These are phyloP conservation scores for Kodamaea jinghongensis DNA, from an alignment of 805 yeast genomes.

Conservation along the genomic window DNA sequence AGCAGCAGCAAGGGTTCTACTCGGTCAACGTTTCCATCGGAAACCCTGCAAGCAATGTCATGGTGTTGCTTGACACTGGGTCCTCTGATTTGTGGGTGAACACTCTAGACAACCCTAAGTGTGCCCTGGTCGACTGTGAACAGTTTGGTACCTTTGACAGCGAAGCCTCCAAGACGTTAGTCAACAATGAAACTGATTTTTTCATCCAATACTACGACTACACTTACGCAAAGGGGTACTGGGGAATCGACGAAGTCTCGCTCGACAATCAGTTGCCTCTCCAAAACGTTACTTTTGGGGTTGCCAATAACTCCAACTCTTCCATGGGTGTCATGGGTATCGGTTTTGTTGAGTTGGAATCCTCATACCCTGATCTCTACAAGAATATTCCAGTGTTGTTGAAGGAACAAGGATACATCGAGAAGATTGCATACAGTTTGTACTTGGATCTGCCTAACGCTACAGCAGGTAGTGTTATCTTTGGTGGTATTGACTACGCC, in stretches of 20 bases:
- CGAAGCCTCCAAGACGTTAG: constrained; percentile 15
- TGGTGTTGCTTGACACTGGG: constrained; percentile 68
- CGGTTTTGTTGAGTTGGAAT: constrained; percentile 14
- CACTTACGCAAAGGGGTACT: constrained; percentile 48
- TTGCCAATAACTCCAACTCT: constrained; percentile 13
- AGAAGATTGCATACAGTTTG: constrained; percentile 23
- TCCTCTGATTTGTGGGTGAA: constrained; percentile 72
- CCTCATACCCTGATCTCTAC: constrained; percentile 34
- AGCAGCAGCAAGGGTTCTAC: constrained; percentile 15
- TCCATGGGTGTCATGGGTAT: constrained; percentile 21
- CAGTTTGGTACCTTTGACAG: constrained; percentile 18
- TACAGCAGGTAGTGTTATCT: constrained; percentile 21
- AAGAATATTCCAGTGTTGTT: constrained; percentile 27
- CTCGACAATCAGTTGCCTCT: constrained; percentile 13
- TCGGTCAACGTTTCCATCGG: constrained; percentile 41
- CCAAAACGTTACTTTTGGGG: constrained; percentile 15
- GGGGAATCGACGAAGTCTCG: constrained; percentile 31
- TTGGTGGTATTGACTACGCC: constrained; percentile 32
- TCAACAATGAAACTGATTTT: constrained; percentile 18
- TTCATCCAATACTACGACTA: constrained; percentile 47
- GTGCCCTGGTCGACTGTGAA: constrained; percentile 16
- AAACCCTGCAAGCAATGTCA: constrained; percentile 51
- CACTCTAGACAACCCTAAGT: constrained; percentile 20
- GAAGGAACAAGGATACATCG: constrained; percentile 27
- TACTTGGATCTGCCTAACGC: constrained; percentile 19